Conservation (phyloP, 1,284 basidiomycete species). For the Tilletia caries region DNA sequence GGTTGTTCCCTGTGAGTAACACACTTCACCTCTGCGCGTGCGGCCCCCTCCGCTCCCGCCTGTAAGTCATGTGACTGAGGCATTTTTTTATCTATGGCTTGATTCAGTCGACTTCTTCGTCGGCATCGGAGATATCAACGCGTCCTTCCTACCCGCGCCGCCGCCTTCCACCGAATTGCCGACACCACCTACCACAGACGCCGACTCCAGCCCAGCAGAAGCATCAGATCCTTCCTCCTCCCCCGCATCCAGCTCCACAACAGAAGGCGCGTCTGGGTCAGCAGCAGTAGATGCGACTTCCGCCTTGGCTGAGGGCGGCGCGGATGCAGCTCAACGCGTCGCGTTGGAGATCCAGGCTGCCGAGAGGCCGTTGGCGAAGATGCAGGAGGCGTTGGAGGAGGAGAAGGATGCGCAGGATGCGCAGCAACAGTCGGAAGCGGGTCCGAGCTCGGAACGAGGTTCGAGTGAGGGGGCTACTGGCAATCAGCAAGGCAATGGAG, state of each 20-base stretch:
- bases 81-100: background rate
- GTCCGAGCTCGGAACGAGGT: background rate
- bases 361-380: constrained; percentile 79
- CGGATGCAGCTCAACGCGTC: constrained; percentile 41
- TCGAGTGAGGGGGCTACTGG: background rate
- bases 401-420: constrained; percentile 63
- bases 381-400: constrained; percentile 63
- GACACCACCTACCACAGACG: background rate
- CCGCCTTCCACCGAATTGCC: constrained; percentile 51
- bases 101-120: constrained; percentile 87
- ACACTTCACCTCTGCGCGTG: background rate
- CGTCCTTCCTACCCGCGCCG: constrained; percentile 76
- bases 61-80: background rate
- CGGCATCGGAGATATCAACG: constrained; percentile 98
- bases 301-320: constrained; percentile 15
- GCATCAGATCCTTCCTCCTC: background rate
- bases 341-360: constrained; percentile 77
- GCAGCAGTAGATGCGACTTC: constrained; percentile 22
- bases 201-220: too few relatives aligned
- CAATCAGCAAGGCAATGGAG: constrained; percentile 42
- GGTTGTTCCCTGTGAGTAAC: constrained; percentile 81
- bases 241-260: background rate
- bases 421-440: too few relatives aligned
- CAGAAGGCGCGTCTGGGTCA: background rate
- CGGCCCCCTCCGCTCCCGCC: too few relatives aligned